These are phyloP conservation scores for Thelonectria rubi DNA, from an alignment of 2,329 filamentous ascomycete genomes.

Conservation along the genomic window DNA sequence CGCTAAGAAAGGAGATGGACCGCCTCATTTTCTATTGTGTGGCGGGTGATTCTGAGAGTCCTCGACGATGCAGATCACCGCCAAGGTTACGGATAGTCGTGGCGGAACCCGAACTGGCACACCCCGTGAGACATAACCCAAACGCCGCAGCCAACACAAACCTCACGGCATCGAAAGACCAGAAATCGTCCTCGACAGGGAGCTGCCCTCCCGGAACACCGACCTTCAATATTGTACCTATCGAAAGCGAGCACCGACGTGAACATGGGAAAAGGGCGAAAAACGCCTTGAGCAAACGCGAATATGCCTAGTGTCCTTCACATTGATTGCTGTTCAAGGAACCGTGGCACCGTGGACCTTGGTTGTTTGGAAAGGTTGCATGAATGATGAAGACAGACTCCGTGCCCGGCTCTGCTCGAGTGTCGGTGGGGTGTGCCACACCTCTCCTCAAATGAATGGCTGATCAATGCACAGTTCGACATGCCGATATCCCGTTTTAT, in stretches of 20 bases:
- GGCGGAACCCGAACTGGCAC: slow-evolving; percentile 14
- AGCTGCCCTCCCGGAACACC: not conserved
- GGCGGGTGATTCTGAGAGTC: slow-evolving; percentile 2
- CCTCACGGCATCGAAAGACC: slow-evolving; percentile 9
- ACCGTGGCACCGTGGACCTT: slow-evolving; percentile 5
- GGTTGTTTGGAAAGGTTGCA: slow-evolving; percentile 22
- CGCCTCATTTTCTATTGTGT: not conserved
- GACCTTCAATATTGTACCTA: not conserved
- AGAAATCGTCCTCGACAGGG: slow-evolving; percentile 14
- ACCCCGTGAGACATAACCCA: slow-evolving; percentile 20
- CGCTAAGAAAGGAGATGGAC: not conserved
- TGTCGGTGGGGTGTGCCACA: not conserved
- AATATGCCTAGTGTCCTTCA: slow-evolving; percentile 25
- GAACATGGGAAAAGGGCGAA: slow-evolving; percentile 5
- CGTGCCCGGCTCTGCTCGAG: slow-evolving; percentile 10
- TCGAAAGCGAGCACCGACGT: slow-evolving; percentile 1
- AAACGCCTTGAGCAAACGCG: slow-evolving; percentile 15
- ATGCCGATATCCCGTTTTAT: slow-evolving; percentile 9
- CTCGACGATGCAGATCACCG: slow-evolving; percentile 19
- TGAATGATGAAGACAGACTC: slow-evolving; percentile 18
- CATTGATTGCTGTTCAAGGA: slow-evolving; percentile 18
- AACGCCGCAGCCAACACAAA: slow-evolving; percentile 10
- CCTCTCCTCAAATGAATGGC: slow-evolving; percentile 11
- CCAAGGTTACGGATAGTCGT: slow-evolving; percentile 2
- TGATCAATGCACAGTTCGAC: slow-evolving; percentile 16